A percentile compares a stretch with the other conserved stretches of the same genome.
Evolutionary conservation across 2,329 filamentous ascomycete species (phyloP).

Genomic region (Periconia sp.): DNA sequence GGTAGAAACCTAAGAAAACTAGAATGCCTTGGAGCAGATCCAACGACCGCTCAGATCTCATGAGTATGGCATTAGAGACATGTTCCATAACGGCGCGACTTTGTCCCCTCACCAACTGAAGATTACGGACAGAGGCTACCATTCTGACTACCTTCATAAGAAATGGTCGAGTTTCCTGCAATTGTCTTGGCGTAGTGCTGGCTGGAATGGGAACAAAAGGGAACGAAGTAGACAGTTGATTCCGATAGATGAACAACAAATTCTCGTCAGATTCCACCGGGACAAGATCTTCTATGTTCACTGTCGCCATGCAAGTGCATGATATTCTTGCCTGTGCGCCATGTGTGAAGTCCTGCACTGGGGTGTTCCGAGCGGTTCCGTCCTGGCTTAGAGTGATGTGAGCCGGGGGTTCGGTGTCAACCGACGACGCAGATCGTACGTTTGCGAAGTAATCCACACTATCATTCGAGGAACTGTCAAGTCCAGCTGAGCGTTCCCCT

Average conservation of each 20-base stretch:
- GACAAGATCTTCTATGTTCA: conserved; percentile 8
- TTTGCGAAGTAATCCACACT: too few species aligned
- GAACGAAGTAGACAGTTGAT: not conserved
- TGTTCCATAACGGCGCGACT: conserved; percentile 6
- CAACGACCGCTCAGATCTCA: conserved; percentile 6
- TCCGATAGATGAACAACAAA: conserved; percentile 9
- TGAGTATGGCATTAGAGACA: conserved; percentile 8
- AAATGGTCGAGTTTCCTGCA: conserved; percentile 8
- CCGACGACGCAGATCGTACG: too few species aligned
- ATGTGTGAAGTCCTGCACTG: too few species aligned
- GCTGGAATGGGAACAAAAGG: conserved; percentile 6
- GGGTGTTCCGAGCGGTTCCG: too few species aligned
- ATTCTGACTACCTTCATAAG: conserved; percentile 9
- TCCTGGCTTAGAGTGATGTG: too few species aligned
- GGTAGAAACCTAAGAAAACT: conserved; percentile 8
- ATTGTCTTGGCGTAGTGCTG: conserved; percentile 4
- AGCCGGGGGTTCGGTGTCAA: too few species aligned
- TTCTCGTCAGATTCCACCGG: conserved; percentile 10
- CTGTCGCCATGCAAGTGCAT: conserved; percentile 2
- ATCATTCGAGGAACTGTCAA: too few species aligned
- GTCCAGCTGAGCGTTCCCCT: too few species aligned
- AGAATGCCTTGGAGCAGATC: conserved; percentile 10
- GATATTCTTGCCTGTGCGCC: too few species aligned
- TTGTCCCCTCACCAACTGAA: conserved; percentile 6
- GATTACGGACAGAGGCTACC: conserved; percentile 10